Evolutionary conservation across 2,329 filamentous ascomycete genomes (phyloP).

Genomic region (Colletotrichum sp.): DNA sequence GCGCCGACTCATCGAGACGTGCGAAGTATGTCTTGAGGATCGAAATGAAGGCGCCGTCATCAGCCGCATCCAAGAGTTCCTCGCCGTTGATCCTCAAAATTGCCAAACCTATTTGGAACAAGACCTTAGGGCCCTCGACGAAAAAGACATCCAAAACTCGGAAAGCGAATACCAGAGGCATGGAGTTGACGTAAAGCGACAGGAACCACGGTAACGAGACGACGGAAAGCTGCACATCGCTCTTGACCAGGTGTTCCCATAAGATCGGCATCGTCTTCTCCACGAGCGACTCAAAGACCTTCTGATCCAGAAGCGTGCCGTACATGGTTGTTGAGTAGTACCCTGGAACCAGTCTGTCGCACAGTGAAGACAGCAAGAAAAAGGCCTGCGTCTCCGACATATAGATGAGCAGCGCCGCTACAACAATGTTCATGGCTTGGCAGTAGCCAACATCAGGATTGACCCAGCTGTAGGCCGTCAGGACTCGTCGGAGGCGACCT

Average conservation of each 20-base stretch:
- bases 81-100: conserved; percentile 97
- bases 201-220: conserved; percentile 98
- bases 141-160: conserved; percentile 98
- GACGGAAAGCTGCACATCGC: conserved; percentile 95
- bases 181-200: conserved; percentile 98
- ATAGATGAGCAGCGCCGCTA: conserved; percentile 97
- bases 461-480: conserved; percentile 97
- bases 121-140: conserved; percentile 93
- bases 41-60: conserved; percentile 96
- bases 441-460: conserved; percentile 97
- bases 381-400: conserved; percentile 97
- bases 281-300: conserved; percentile 97
- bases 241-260: conserved; percentile 97
- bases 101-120: conserved; percentile 97
- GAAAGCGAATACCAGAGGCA: conserved; percentile 98
- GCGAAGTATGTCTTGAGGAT: conserved; percentile 95
- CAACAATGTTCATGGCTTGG: conserved; percentile 99
- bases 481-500: conserved; percentile 82
- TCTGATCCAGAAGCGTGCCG: conserved; percentile 93
- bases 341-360: conserved; percentile 89
- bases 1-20: conserved; percentile 90
- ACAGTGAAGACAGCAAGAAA: conserved; percentile 88
- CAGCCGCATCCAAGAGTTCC: conserved; percentile 88
- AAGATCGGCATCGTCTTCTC: conserved; percentile 98
- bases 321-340: conserved; percentile 99